Conservation (phyloP, 257 asterid species). For the Catharanthus roseus region DNA sequence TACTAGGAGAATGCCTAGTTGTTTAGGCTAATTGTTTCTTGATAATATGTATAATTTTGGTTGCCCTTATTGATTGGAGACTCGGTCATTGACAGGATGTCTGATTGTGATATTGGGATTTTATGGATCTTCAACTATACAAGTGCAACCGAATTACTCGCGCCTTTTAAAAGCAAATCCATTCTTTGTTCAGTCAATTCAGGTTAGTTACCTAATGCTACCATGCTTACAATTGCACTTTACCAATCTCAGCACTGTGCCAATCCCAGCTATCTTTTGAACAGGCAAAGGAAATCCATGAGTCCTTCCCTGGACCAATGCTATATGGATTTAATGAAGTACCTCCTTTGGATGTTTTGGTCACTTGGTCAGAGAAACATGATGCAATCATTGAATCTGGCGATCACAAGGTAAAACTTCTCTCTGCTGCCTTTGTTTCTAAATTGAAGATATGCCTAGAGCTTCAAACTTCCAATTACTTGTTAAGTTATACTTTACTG, state of each 20-base stretch:
- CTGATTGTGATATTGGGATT: slow-evolving; percentile 21
- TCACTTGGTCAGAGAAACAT: slow-evolving; percentile 24
- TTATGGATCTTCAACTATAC: slow-evolving; percentile 23
- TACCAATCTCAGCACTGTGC: no score
- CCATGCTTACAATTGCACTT: neutral
- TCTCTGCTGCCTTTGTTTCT: neutral
- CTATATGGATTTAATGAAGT: slow-evolving; percentile 18
- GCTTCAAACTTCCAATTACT: neutral
- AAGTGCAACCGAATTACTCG: slow-evolving; percentile 19
- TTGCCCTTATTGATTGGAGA: slow-evolving; percentile 2
- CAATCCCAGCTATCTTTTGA: neutral
- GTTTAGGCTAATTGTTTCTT: neutral
- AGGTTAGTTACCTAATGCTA: neutral
- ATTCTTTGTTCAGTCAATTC: slow-evolving; percentile 21
- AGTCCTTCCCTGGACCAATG: slow-evolving; percentile 17
- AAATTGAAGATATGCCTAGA: neutral
- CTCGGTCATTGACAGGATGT: slow-evolving; percentile 17
- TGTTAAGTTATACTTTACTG: neutral
- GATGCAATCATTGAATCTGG: slow-evolving; percentile 16
- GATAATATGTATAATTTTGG: neutral
- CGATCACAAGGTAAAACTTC: slow-evolving; percentile 11
- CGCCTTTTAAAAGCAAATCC: slow-evolving; percentile 18
- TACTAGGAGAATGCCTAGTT: neutral
- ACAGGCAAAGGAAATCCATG: slow-evolving; percentile 16
- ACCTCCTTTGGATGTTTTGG: slow-evolving; percentile 21